Conservation (phyloP, 345 rosid genomes). For the Eutrema yunnanense region DNA sequence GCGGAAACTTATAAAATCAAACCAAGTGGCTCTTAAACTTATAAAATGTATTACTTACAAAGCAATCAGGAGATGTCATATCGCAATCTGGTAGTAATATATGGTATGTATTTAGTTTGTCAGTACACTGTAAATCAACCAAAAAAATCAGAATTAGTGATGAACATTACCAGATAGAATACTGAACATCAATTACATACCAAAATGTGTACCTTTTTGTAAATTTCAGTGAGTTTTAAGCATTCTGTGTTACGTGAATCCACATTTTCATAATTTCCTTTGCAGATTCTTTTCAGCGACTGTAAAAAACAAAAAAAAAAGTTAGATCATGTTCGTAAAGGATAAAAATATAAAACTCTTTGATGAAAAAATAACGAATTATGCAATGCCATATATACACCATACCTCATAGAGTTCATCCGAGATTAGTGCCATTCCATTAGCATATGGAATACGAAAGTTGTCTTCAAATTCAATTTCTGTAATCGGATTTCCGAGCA, state of each 20-base stretch:
- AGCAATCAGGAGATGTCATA: slow-evolving; percentile 1
- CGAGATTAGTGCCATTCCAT: slow-evolving; percentile 46
- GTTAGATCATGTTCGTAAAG: neutral
- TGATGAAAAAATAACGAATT: neutral
- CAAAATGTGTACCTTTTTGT: neutral
- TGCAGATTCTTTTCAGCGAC: slow-evolving; percentile 17
- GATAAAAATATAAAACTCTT: neutral
- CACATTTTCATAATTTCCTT: neutral
- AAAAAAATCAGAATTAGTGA: neutral
- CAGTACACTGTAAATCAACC: neutral
- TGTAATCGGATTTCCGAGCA: slow-evolving; percentile 41
- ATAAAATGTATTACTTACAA: neutral
- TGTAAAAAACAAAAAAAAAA: neutral
- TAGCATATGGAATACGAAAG: slow-evolving; percentile 32
- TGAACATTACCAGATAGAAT: neutral
- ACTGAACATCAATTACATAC: neutral
- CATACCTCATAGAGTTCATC: slow-evolving; percentile 48
- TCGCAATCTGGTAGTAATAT: slow-evolving; percentile 6
- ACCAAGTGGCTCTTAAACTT: too few species aligned
- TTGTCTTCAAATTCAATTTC: slow-evolving; percentile 23
- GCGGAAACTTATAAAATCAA: neutral
- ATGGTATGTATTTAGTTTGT: neutral
- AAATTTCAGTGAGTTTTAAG: neutral
- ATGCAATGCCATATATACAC: neutral
- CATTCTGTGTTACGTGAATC: neutral